These are phyloP conservation scores for Solioccasus polychromus DNA, from an alignment of 768 basidiomycete species.

Conservation along the genomic window DNA sequence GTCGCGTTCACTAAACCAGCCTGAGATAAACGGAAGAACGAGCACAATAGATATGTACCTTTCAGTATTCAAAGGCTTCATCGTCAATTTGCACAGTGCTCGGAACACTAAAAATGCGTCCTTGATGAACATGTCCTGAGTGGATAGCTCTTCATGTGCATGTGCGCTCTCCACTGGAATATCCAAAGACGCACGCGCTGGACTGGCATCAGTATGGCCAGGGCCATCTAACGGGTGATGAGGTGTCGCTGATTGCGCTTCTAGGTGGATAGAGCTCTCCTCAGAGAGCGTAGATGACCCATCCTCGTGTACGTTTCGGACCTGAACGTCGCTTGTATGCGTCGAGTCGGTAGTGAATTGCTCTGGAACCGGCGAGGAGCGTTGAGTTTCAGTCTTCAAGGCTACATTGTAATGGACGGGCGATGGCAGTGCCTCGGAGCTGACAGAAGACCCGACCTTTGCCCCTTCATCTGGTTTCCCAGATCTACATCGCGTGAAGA, in stretches of 20 bases:
- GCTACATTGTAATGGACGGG: conserved; percentile 4
- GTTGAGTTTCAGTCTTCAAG: conserved; percentile 9
- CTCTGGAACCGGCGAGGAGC: conserved; percentile 8
- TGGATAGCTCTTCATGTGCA: conserved; percentile 49
- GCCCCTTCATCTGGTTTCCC: conserved; percentile 20
- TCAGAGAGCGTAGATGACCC: neutral
- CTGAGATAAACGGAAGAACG: conserved; percentile 13
- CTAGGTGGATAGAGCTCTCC: conserved; percentile 1
- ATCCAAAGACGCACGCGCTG: conserved; percentile 20
- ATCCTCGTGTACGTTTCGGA: conserved; percentile 2
- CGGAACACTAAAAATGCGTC: conserved; percentile 98
- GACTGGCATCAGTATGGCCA: conserved; percentile 22
- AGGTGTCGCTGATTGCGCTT: neutral
- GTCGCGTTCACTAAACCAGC: conserved; percentile 76
- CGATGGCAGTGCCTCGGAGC: conserved; percentile 20
- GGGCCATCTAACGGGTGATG: conserved; percentile 3
- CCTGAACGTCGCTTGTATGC: neutral
- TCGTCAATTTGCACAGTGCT: conserved; percentile 94
- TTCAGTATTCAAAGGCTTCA: conserved; percentile 94
- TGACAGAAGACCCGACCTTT: conserved; percentile 17
- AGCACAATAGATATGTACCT: conserved; percentile 51
- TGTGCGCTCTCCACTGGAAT: conserved; percentile 18
- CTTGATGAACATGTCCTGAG: conserved; percentile 91
- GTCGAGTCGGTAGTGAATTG: neutral
- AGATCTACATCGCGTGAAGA: conserved; percentile 78